phyloP scores from a whole-genome alignment of 768 basidiomycete genomes.

The Mycena floridula region DNA sequence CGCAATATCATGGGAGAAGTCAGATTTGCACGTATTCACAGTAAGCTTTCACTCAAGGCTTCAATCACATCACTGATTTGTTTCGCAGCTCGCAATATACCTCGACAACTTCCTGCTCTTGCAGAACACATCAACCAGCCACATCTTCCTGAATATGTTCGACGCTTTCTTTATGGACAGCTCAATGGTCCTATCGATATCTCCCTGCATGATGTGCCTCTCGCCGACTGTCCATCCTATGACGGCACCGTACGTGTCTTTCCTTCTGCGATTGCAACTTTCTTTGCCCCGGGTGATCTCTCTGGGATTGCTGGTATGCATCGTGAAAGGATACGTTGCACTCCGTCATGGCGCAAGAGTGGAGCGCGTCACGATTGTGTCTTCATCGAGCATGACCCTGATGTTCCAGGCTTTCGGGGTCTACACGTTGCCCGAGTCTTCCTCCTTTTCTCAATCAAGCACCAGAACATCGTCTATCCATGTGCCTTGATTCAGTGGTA shows the following conservation, averaged over 20 bases:
- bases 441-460: slow-evolving; percentile 16
- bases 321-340: no score
- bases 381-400: no score
- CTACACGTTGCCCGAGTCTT: slow-evolving; percentile 16
- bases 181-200: slow-evolving; percentile 2
- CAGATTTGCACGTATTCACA: not conserved
- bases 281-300: slow-evolving; percentile 8
- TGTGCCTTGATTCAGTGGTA: slow-evolving; percentile 23
- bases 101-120: slow-evolving; percentile 6
- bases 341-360: no score
- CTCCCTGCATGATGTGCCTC: slow-evolving; percentile 1
- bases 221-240: slow-evolving; percentile 10
- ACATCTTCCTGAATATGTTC: slow-evolving; percentile 7
- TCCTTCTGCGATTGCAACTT: slow-evolving; percentile 8
- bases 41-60: not conserved
- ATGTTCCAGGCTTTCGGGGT: slow-evolving; percentile 13
- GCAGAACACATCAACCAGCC: slow-evolving; percentile 10
- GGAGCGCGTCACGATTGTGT: no score
- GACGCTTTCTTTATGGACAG: slow-evolving; percentile 11
- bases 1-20: not conserved
- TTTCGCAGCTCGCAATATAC: not conserved
- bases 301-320: slow-evolving; percentile 22
- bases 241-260: not conserved
- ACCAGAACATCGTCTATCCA: slow-evolving; percentile 10
- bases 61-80: not conserved